Conservation (phyloP, 495 filamentous ascomycete genomes). For the Penicilliopsis zonata region DNA sequence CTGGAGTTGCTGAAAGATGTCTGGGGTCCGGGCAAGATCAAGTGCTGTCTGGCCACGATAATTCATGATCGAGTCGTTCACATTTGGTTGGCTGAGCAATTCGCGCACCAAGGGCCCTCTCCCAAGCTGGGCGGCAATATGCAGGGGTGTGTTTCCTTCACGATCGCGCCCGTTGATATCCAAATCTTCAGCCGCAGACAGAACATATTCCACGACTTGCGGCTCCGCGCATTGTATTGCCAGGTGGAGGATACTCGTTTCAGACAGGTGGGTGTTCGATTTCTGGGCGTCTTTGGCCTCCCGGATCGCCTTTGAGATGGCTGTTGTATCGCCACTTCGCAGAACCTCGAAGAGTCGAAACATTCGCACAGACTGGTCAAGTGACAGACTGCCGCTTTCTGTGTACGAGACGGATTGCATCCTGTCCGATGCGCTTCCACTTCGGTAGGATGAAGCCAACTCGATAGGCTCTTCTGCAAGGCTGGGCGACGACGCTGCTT, state of each 20-base stretch:
- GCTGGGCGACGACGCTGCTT: constrained; percentile 12
- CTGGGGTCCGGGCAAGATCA: constrained; percentile 79
- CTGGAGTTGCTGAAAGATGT: constrained; percentile 92
- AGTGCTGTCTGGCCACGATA: constrained; percentile 76
- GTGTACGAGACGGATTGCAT: constrained; percentile 18
- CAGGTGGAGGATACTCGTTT: constrained; percentile 81
- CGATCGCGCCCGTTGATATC: constrained; percentile 85
- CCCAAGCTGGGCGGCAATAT: constrained; percentile 76
- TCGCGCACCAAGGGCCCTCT: constrained; percentile 66
- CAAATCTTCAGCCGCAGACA: constrained; percentile 53
- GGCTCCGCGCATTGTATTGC: constrained; percentile 95
- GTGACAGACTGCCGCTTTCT: constrained; percentile 37
- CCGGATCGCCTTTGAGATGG: constrained; percentile 78
- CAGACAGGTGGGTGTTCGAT: constrained; percentile 43
- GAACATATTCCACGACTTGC: constrained; percentile 89
- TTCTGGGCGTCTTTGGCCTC: constrained; percentile 44
- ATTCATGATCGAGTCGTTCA: constrained; percentile 89
- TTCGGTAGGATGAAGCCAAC: constrained; percentile 15
- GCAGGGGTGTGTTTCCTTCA: constrained; percentile 88
- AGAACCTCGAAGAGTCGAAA: constrained; percentile 91
- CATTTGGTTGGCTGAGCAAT: constrained; percentile 61
- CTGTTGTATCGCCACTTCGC: constrained; percentile 77
- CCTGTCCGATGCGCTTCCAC: constrained; percentile 18
- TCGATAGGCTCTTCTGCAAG: constrained; percentile 15
- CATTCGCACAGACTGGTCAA: constrained; percentile 88